Base-by-base conservation (phyloP, 768 basidiomycete genomes). In the Naganishia vaughanmartiniae region DNA sequence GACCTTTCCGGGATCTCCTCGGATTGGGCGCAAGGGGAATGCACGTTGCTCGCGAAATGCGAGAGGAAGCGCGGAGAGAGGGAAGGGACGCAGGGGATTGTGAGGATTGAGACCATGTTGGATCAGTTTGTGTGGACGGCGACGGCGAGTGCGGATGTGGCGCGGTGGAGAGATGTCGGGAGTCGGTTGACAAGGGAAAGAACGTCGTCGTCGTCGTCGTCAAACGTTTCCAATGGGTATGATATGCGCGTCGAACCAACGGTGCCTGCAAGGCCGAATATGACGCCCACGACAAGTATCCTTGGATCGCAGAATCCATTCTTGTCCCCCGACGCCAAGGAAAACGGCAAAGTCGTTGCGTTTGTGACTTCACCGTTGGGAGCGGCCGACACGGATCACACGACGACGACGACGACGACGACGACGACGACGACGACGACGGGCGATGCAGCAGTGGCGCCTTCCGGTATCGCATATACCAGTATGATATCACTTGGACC, bases 111-210 rank as follows among this genome's bases (percentile, higher is more conserved):
- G 26, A 88, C 86, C 0, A 87, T 91, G 83, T 91, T 93, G 74
- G 91, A 96, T 76, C 85, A 86, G 65, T 84, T 89, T 42, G 85
- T 97, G 4, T 98, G 94, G 94, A 92, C 93, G 0, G 92, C 93
- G 0, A 89, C 89, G 0, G 90, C 91, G 9, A 87, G 85, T 54
- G 92, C 92, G 9, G 89, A 85, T 65, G 85, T 97, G 75, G 88
- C 85, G 76, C 85, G 93, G 28, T 98, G 93, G 94, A 84, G 83
- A 51, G 83, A 84, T 70, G 87, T 91, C 0, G 80, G 80, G 21
- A 10, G 17, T 15, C 39, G 57, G 33, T 24, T 21, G 57, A 58
- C 17, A 34, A 31, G 60, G 26, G 26, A 55, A 11, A 33, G 17
- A 26, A 4, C 30, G 17, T 19, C 33, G 9, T 30, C 15, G 26